A percentile compares a stretch with the other conserved stretches of the same genome.
phyloP scores from a whole-genome alignment of 768 basidiomycete genomes.

The Collybia sp. region DNA sequence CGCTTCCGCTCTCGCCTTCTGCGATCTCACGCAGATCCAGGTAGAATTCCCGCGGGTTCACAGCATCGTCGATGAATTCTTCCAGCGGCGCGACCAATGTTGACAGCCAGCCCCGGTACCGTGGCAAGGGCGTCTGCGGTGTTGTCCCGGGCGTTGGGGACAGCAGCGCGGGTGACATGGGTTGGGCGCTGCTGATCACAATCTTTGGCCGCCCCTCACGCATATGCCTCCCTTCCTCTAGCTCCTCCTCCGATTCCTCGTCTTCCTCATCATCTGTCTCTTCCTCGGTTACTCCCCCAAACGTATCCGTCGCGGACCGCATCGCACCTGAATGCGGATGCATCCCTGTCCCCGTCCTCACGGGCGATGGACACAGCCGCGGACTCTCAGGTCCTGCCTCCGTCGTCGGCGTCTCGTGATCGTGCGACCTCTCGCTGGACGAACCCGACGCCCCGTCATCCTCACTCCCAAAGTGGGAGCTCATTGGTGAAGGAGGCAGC shows the following conservation, averaged over 20 bases:
- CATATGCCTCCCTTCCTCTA: slow-evolving; percentile 9
- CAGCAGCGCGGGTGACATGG: slow-evolving; percentile 10
- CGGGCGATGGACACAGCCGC: too few species aligned
- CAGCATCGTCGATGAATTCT: slow-evolving; percentile 56
- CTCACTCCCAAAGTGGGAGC: slow-evolving; percentile 42
- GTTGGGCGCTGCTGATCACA: slow-evolving; percentile 24
- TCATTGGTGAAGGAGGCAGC: slow-evolving; percentile 41
- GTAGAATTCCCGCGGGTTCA: slow-evolving; percentile 63
- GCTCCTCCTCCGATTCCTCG: slow-evolving; percentile 19
- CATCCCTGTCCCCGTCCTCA: too few species aligned
- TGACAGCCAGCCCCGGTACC: slow-evolving; percentile 62
- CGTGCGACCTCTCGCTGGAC: slow-evolving; percentile 34
- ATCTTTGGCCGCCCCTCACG: slow-evolving; percentile 23
- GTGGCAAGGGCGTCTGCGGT: slow-evolving; percentile 38
- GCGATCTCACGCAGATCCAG: slow-evolving; percentile 72
- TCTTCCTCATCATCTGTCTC: slow-evolving; percentile 16
- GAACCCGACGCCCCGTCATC: slow-evolving; percentile 32
- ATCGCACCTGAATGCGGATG: slow-evolving; percentile 14
- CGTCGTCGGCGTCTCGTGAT: slow-evolving; percentile 35
- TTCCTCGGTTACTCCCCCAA: slow-evolving; percentile 24
- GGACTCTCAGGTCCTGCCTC: slow-evolving; percentile 23
- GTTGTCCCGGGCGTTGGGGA: slow-evolving; percentile 19
- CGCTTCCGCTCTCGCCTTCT: slow-evolving; percentile 78
- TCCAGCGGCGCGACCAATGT: slow-evolving; percentile 53
- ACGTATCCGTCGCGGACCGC: slow-evolving; percentile 28